Base-by-base conservation (phyloP, 192 early-diverging fungal genomes). In the Chytriomyces hyalinus region DNA sequence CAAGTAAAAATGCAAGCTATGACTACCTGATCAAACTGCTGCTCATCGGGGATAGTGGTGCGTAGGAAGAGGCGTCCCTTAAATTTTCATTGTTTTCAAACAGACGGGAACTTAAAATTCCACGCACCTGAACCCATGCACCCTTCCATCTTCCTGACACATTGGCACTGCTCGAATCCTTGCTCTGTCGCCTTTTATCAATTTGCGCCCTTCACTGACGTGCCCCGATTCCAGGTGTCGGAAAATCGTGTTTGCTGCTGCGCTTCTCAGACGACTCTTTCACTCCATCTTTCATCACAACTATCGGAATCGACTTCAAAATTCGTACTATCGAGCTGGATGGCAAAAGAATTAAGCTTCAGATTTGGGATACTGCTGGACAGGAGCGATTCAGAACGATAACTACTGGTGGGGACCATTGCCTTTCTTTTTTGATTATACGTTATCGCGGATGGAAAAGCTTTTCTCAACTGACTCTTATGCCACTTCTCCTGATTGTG, bases 351-450 rank as follows among this genome's bases (percentile, higher is more conserved):
- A 97, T 99, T 82, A 99, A 99, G 86, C 90, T 99, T 49, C 97
- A 99, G 85, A 99, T 99, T 76, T 99, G 97, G 97, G 97, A 99
- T 85, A 99, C 97, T 6, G 97, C 97, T 28, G 96, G 97, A 53
- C 97, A 98, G 87, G 97, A 99, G 82, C 92, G 97, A 68, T 99
- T 98, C 89, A 92, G 97, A 78, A 99, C 96, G 53, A 99, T 99
- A 73, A 99, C 96, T 11, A 98, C 96, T 10, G 94, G 94, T 94
- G 86, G 66, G 57, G 61, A 24, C 13, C 53, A 57, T 4, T 57
- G 53, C 13, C 53, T 57, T 20, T 5, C 53, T 57, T 57, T 57
- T 57, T 57, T 57, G 53, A 20, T 57, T 4, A 13, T 20, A 57
- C 64, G 64, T 26, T 13, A 24, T 13, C 13, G 17, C 24, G 44